Evolutionary conservation across 2,329 filamentous ascomycete species (phyloP).

Genomic region (Metarhizium sp.): DNA sequence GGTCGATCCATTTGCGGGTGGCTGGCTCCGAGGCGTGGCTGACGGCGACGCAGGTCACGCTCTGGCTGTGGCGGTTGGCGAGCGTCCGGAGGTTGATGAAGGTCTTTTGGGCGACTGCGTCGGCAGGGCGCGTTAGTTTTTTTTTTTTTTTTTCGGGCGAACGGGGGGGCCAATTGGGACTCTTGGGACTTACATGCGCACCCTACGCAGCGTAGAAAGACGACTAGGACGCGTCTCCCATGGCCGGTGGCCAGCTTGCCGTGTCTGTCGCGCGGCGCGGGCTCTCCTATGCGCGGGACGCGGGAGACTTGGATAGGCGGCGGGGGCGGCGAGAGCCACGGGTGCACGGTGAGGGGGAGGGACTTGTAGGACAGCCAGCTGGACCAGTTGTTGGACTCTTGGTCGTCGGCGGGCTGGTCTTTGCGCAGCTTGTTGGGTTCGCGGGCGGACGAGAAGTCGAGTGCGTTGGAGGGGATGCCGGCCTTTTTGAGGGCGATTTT

Average conservation of each 20-base stretch:
- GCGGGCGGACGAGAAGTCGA: conserved; percentile 26
- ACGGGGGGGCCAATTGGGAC: too few relatives aligned
- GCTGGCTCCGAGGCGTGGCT: conserved; percentile 49
- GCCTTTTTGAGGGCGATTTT: conserved; percentile 50
- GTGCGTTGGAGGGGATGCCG: conserved; percentile 41
- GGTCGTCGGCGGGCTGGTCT: conserved; percentile 19
- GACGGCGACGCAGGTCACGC: conserved; percentile 46
- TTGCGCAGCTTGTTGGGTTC: conserved; percentile 25
- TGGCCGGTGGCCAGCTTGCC: conserved; percentile 32
- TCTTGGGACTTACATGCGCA: conserved; percentile 38
- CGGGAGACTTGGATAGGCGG: conserved; percentile 36
- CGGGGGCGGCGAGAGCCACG: conserved; percentile 42
- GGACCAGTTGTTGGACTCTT: conserved; percentile 22
- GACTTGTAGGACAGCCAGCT: conserved; percentile 41
- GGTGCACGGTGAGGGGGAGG: conserved; percentile 41
- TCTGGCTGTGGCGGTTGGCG: conserved; percentile 38
- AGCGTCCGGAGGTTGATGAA: conserved; percentile 47
- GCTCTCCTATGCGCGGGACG: conserved; percentile 37
- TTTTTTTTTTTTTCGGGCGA: too few relatives aligned
- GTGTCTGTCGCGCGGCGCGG: conserved; percentile 36
- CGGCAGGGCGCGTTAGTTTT: too few relatives aligned
- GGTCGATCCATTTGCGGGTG: conserved; percentile 47
- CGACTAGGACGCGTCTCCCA: conserved; percentile 35
- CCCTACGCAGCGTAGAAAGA: conserved; percentile 46
- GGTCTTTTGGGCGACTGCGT: conserved; percentile 25